Conservation (phyloP, 1,284 basidiomycete genomes). For the Rhodotorula sp. region DNA sequence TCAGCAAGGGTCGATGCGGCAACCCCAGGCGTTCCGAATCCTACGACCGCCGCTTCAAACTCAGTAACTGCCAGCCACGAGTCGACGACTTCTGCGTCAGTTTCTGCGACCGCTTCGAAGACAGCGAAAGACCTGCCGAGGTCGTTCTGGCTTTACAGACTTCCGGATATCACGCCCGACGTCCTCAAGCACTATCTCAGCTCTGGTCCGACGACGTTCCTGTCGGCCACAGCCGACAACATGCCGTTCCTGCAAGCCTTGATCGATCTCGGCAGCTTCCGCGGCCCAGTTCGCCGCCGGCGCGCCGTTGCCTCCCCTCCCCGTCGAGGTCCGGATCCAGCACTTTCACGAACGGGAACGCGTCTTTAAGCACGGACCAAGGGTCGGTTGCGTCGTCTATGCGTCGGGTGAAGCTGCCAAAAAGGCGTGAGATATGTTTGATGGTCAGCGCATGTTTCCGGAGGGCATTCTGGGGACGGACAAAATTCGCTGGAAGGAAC, state of each 20-base stretch:
- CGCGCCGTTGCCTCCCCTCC: background rate
- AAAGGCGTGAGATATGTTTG: background rate
- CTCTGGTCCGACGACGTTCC: background rate
- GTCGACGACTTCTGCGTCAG: background rate
- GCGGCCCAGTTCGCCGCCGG: background rate
- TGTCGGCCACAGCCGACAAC: background rate
- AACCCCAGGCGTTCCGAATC: background rate
- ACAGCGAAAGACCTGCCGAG: background rate
- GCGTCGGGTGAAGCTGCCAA: background rate
- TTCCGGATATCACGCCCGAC: background rate
- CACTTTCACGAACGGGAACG: background rate
- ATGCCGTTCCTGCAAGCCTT: background rate
- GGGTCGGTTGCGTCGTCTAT: background rate
- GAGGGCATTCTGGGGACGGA: background rate
- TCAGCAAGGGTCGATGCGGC: no score
- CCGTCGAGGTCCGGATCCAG: background rate
- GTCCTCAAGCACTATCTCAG: background rate
- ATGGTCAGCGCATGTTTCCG: background rate
- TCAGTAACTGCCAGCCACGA: background rate
- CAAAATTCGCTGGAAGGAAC: no score
- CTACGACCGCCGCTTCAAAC: background rate
- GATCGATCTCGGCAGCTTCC: background rate
- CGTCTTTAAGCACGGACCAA: background rate
- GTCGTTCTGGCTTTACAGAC: background rate
- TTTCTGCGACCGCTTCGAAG: background rate